Base-by-base conservation (phyloP, 2,329 filamentous ascomycete genomes). In the Aspergillus aculeatus region DNA sequence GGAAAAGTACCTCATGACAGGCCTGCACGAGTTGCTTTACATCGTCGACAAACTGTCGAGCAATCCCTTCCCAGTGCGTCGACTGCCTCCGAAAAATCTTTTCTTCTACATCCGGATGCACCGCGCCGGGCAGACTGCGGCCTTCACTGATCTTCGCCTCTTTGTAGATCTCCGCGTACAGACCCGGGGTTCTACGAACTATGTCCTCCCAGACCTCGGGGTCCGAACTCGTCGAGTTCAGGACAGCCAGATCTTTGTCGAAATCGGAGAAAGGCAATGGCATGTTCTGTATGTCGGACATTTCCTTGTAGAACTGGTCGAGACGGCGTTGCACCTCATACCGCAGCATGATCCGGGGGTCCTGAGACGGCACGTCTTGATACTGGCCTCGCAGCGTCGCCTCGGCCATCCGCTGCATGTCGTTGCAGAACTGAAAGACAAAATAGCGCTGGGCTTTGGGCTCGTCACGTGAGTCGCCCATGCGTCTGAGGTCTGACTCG, bases 391-490 rank as follows among this genome's bases (percentile, higher is more conserved):
- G 47, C 24, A 65, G 29, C 49, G 50, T 57, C 4, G 57, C 57
- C 23, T 64, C 56, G 7, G 62, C 59, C 63, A 65, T 58, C 5
- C 56, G 52, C 50, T 64, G 63, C 50, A 65, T 54, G 7, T 62
- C 53, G 16, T 50, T 59, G 23, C 62, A 62, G 58, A 64, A 61
- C 23, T 58, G 60, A 14, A 58, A 24, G 11, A 58, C 48, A 24
- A 61, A 64, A 21, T 38, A 49, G 9, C 60, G 58, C 31, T 65
- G 57, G 19, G 60, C 60, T 12, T 54, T 50, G 2, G 52, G 48
- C 4, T 14, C 59, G 31, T 47, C 50, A 4, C 60, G 53, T 9
- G 60, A 41, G 31, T 62, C 48, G 5, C 58, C 58, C 41, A 60
- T 60, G 26, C 19, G 26, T 9, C 6, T 44, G 5, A 60, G 41